These are phyloP conservation scores for Clarireedia paspali DNA, from an alignment of 2,329 filamentous ascomycete genomes.

Conservation along the genomic window DNA sequence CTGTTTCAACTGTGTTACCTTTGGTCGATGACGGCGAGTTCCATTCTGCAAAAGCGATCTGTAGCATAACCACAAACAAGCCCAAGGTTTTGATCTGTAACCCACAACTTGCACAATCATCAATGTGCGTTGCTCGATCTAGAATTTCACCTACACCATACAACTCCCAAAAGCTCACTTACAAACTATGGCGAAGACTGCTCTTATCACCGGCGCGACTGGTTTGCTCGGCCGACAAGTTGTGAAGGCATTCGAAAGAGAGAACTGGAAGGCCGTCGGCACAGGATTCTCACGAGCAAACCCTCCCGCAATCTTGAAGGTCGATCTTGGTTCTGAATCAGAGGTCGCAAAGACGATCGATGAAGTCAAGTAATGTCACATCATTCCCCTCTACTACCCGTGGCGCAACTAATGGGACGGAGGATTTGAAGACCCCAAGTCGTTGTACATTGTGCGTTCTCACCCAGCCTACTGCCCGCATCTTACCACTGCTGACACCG, in stretches of 20 bases:
- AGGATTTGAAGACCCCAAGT: conserved; percentile 54
- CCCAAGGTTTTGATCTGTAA: neutral
- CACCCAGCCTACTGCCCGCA: neutral
- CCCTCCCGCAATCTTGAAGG: conserved; percentile 53
- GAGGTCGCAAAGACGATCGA: conserved; percentile 46
- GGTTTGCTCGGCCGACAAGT: conserved; percentile 79
- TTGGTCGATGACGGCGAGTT: too few relatives aligned
- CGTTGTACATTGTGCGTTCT: conserved; percentile 67
- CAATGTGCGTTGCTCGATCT: neutral
- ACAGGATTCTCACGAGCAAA: conserved; percentile 68
- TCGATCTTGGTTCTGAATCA: conserved; percentile 26
- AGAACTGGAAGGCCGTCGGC: conserved; percentile 63
- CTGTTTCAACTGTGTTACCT: too few relatives aligned
- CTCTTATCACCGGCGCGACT: conserved; percentile 75
- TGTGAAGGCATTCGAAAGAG: conserved; percentile 57
- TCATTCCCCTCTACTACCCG: conserved; percentile 1
- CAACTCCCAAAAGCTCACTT: neutral
- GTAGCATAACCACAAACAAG: too few relatives aligned
- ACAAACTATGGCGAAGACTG: conserved; percentile 39
- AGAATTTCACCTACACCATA: neutral
- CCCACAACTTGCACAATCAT: neutral
- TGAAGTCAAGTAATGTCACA: conserved; percentile 42
- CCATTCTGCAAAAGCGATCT: too few relatives aligned
- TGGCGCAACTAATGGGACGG: conserved; percentile 12
- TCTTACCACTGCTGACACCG: neutral